Conservation (phyloP, 352 stramenopile genomes). For the Globisporangium alternatum region DNA sequence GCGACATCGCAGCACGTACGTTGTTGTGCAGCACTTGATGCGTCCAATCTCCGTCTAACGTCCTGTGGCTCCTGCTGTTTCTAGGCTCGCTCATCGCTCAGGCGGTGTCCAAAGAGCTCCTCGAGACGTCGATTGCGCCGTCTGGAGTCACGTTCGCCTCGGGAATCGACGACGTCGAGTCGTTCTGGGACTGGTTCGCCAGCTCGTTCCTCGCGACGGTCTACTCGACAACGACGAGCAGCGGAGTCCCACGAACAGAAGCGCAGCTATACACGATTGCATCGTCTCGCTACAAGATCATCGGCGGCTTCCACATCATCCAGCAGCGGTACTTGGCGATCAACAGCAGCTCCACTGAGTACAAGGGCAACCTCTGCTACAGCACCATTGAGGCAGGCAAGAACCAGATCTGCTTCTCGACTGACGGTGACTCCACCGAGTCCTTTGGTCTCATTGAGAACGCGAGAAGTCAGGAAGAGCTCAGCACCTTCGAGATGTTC, state of each 20-base stretch:
- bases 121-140: slow-evolving; percentile 32
- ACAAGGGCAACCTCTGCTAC: slow-evolving; percentile 47
- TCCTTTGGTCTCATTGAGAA: slow-evolving; percentile 35
- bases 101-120: slow-evolving; percentile 45
- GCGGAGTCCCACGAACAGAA: slow-evolving; percentile 12
- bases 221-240: slow-evolving; percentile 32
- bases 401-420: slow-evolving; percentile 40
- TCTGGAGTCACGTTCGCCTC: slow-evolving; percentile 37
- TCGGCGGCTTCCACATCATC: slow-evolving; percentile 41
- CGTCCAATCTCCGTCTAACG: no score
- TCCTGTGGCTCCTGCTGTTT: not conserved
- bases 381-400: slow-evolving; percentile 38
- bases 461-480: slow-evolving; percentile 16
- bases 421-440: slow-evolving; percentile 26
- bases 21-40: not conserved
- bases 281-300: not conserved
- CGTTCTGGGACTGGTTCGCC: slow-evolving; percentile 61
- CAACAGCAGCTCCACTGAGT: slow-evolving; percentile 38
- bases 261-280: slow-evolving; percentile 29
- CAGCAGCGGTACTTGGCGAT: slow-evolving; percentile 48
- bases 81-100: slow-evolving; percentile 23
- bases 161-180: slow-evolving; percentile 34
- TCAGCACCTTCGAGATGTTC: slow-evolving; percentile 53
- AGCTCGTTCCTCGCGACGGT: slow-evolving; percentile 52
- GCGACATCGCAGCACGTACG: slow-evolving; percentile 65